These are phyloP conservation scores for Gracilariopsis chorda DNA, from an alignment of 23 red algal species.

Conservation along the genomic window DNA sequence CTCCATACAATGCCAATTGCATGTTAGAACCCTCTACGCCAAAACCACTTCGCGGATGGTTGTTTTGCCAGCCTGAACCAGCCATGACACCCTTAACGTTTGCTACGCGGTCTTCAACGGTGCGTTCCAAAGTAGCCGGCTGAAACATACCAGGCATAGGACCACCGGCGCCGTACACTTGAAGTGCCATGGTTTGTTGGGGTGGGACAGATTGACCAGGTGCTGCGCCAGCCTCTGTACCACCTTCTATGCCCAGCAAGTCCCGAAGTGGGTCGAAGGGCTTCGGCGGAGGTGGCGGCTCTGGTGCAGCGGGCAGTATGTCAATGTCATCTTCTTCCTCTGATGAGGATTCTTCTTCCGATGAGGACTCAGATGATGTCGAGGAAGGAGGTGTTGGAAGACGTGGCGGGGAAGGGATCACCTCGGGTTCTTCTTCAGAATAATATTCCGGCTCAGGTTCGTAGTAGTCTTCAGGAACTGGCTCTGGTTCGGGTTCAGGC, in stretches of 20 bases:
- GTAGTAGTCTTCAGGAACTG: slow-evolving; percentile 75
- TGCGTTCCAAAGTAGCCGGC: slow-evolving; percentile 60
- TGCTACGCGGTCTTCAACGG: slow-evolving; percentile 72
- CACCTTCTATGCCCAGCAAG: slow-evolving; percentile 70
- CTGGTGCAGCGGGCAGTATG: slow-evolving; percentile 63
- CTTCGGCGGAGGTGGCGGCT: slow-evolving; percentile 46
- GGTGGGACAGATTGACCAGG: background rate
- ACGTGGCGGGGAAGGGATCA: slow-evolving; percentile 52
- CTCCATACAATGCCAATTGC: slow-evolving; percentile 48
- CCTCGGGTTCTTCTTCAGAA: slow-evolving; percentile 76
- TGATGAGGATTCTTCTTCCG: slow-evolving; percentile 12
- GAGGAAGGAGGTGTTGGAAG: slow-evolving; percentile 18
- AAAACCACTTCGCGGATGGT: slow-evolving; percentile 45
- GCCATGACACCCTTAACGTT: slow-evolving; percentile 81
- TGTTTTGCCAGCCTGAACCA: slow-evolving; percentile 6
- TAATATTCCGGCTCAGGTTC: slow-evolving; percentile 85
- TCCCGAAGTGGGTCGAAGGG: slow-evolving; percentile 79
- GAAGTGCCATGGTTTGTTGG: slow-evolving; percentile 45
- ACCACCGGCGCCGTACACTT: slow-evolving; percentile 51
- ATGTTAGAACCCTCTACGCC: slow-evolving; percentile 68
- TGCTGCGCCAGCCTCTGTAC: background rate
- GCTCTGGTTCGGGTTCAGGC: slow-evolving; percentile 74
- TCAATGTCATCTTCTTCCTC: slow-evolving; percentile 70
- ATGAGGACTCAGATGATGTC: slow-evolving; percentile 50
- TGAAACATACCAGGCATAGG: slow-evolving; percentile 63